Percentiles rank a stretch among this genome's conserved stretches.
Conservation (phyloP, 495 filamentous ascomycete species). For the Geoglossum glabrum region DNA sequence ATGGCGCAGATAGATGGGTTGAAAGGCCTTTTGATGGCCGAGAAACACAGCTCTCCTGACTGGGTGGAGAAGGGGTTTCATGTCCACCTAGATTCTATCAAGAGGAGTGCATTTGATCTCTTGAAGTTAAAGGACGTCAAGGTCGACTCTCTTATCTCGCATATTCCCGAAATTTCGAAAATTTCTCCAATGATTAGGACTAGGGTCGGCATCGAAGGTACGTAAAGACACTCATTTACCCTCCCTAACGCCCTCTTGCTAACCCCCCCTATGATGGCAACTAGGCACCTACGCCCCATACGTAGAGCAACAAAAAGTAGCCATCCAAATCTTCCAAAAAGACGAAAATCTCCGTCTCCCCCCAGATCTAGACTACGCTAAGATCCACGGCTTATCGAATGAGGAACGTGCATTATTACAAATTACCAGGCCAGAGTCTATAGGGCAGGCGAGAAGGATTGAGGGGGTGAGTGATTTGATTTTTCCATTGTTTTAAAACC, state of each 20-base stretch:
- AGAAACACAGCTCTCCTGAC: conserved; percentile 29
- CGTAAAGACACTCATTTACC: not conserved
- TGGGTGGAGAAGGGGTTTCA: conserved; percentile 55
- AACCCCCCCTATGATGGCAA: not conserved
- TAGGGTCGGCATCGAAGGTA: conserved; percentile 51
- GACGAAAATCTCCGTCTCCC: conserved; percentile 64
- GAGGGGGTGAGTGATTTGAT: conserved; percentile 38
- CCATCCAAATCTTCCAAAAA: conserved; percentile 41
- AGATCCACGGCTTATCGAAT: conserved; percentile 48
- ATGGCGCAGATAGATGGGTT: conserved; percentile 44
- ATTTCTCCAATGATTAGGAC: conserved; percentile 35
- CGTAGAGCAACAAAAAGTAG: conserved; percentile 42
- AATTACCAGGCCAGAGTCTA: conserved; percentile 49
- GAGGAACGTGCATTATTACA: conserved; percentile 58
- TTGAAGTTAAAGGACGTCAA: conserved; percentile 39
- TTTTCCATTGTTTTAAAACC: not conserved
- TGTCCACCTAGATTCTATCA: conserved; percentile 35
- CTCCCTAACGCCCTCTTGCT: not conserved
- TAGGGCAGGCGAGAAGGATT: conserved; percentile 74
- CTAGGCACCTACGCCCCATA: conserved; percentile 69
- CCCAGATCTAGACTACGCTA: conserved; percentile 53
- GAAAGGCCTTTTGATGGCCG: conserved; percentile 32
- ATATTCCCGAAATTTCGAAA: conserved; percentile 31
- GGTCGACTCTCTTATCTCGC: conserved; percentile 30
- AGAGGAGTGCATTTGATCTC: conserved; percentile 54